These are phyloP conservation scores for Ophiocordyceps camponoti-leonardi DNA, from an alignment of 2,329 filamentous ascomycete species.

Conservation along the genomic window DNA sequence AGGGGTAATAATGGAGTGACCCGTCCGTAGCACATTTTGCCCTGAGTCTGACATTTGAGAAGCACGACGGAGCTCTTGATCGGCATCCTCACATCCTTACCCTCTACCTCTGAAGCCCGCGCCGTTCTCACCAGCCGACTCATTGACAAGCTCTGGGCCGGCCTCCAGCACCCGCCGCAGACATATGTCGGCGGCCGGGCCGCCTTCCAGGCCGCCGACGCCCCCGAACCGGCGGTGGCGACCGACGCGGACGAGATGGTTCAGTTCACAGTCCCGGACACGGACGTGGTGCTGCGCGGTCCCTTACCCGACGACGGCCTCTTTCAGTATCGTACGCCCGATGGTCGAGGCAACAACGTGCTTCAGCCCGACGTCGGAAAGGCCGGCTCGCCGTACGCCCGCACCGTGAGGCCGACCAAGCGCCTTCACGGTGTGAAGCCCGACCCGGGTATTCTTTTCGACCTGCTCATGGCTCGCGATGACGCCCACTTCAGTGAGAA, in stretches of 20 bases:
- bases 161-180: conserved; percentile 34
- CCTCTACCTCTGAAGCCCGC: conserved; percentile 14
- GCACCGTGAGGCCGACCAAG: conserved; percentile 40
- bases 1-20: conserved; percentile 13
- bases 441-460: conserved; percentile 50
- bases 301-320: conserved; percentile 11
- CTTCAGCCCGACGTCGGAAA: conserved; percentile 45
- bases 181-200: conserved; percentile 23
- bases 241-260: conserved; percentile 14
- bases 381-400: conserved; percentile 50
- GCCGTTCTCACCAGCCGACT: conserved; percentile 28
- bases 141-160: conserved; percentile 34
- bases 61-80: conserved; percentile 23
- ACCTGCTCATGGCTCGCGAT: conserved; percentile 44
- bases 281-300: conserved; percentile 14
- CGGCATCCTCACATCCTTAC: conserved; percentile 19
- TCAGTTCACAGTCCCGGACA: conserved; percentile 21
- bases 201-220: conserved; percentile 18
- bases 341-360: conserved; percentile 35
- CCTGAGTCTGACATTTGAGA: conserved; percentile 2
- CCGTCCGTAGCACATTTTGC: background rate
- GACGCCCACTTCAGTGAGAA: conserved; percentile 38
- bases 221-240: conserved; percentile 8
- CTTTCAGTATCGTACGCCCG: conserved; percentile 16
- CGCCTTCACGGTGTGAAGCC: conserved; percentile 42